Base-by-base conservation (phyloP, 2,329 filamentous ascomycete species). In the Colletotrichum sp. region DNA sequence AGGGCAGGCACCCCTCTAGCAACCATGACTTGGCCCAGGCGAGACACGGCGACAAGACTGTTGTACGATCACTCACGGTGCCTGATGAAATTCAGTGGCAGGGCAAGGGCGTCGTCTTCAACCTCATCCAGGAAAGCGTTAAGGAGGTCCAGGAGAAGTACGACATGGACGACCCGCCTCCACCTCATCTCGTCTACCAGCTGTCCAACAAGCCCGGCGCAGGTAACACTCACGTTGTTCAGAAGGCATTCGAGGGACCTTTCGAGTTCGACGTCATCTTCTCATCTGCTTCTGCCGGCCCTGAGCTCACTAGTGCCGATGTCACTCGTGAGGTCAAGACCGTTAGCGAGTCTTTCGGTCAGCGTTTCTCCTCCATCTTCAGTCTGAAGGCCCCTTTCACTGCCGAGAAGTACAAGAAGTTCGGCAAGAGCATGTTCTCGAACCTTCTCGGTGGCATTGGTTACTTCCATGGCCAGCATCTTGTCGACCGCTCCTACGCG, bases 191-290 rank as follows among this genome's bases (percentile, higher is more conserved):
- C 81, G 89, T 96, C 1, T 98, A 97, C 82, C 94, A 94, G 8
- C 88, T 98, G 68, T 84, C 87, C 58, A 93, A 98, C 81, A 83
- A 85, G 36, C 92, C 94, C 4, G 91, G 90, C 7, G 79, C 84
- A 15, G 96, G 95, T 34, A 98, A 98, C 80, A 85, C 95, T 16
- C 96, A 99, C 76, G 85, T 98, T 54, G 88, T 98, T 18, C 95
- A 99, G 83, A 98, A 98, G 84, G 91, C 95, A 3, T 98, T 98
- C 78, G 90, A 96, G 78, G 96, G 97, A 3, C 83, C 92, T 2
- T 99, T 98, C 79, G 95, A 96, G 86, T 98, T 98, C 78, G 97
- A 98, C 81, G 88, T 98, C 67, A 88, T 98, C 63, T 98, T 95
- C 85, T 77, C 76, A 16, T 95, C 94, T 6, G 76, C 69, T 43